Conservation (phyloP, 2,329 filamentous ascomycete genomes). For the Cryphonectria nitschkei region DNA sequence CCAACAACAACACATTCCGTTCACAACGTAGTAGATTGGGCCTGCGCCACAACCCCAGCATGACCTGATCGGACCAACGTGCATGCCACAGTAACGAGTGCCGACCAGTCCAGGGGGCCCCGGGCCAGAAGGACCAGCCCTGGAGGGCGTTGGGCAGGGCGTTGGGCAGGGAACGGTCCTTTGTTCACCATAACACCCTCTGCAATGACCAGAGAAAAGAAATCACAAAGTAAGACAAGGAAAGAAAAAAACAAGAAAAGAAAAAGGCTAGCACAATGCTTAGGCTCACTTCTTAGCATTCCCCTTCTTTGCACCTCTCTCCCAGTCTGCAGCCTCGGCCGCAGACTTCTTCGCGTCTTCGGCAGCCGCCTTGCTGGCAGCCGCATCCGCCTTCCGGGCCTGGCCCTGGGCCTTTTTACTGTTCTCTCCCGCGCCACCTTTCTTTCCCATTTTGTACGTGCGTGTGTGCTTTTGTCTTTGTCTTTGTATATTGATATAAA, state of each 20-base stretch:
- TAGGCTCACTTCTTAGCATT: constrained; percentile 80
- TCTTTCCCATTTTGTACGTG: constrained; percentile 63
- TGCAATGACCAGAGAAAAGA: not conserved
- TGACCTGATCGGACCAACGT: not conserved
- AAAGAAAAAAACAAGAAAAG: not conserved
- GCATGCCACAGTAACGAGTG: not conserved
- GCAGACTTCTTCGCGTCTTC: constrained; percentile 68
- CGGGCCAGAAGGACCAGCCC: not conserved
- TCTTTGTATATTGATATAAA: not conserved
- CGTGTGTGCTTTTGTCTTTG: not conserved
- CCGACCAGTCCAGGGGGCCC: not conserved
- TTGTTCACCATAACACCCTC: not conserved
- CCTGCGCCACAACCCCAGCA: not conserved
- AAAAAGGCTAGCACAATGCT: not conserved
- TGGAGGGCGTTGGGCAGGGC: not conserved
- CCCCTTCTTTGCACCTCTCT: constrained; percentile 77
- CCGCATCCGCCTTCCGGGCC: constrained; percentile 88
- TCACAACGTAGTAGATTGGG: not conserved
- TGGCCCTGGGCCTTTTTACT: constrained; percentile 90
- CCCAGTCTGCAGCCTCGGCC: constrained; percentile 77
- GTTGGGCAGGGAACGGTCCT: not conserved
- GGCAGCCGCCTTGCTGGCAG: constrained; percentile 75
- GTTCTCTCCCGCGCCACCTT: constrained; percentile 73
- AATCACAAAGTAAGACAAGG: not conserved
- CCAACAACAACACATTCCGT: not conserved